Percentiles rank a stretch among this genome's conserved stretches.
phyloP scores from a whole-genome alignment of 352 stramenopile genomes.

The Phytopythium montanum region DNA sequence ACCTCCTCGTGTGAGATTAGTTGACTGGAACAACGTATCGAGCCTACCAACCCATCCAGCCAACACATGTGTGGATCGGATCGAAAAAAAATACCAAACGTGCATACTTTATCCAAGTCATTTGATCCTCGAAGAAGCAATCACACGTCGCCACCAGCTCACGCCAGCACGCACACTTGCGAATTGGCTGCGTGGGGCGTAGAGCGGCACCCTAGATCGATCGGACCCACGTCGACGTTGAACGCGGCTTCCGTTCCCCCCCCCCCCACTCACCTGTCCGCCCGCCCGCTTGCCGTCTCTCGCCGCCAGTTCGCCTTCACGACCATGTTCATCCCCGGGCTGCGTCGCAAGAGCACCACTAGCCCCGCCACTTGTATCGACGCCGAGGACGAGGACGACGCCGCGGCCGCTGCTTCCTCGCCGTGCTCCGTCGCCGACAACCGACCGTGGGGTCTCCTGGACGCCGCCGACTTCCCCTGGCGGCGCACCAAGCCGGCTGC shows the following conservation, averaged over 20 bases:
- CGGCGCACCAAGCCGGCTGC: background rate
- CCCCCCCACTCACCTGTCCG: background rate
- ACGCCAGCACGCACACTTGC: background rate
- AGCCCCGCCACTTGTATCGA: too few species aligned
- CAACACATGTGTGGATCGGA: too few species aligned
- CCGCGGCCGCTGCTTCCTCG: background rate
- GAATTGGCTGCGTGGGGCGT: conserved; percentile 7
- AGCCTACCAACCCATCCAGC: too few species aligned
- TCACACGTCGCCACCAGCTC: background rate
- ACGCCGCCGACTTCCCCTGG: conserved; percentile 5
- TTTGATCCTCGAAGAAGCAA: too few species aligned
- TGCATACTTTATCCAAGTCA: too few species aligned
- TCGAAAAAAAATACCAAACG: too few species aligned
- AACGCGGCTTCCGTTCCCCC: background rate
- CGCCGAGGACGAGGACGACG: background rate
- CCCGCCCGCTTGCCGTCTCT: background rate
- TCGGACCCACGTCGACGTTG: background rate
- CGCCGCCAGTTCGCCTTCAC: background rate
- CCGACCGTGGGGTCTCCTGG: conserved; percentile 1
- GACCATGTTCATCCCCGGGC: background rate
- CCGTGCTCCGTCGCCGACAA: conserved; percentile 8
- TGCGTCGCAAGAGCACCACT: background rate
- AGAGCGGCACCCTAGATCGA: background rate
- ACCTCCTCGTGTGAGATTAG: too few species aligned
- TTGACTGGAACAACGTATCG: too few species aligned